Base-by-base conservation (phyloP, 345 rosid species). In the Brassica nigra region DNA sequence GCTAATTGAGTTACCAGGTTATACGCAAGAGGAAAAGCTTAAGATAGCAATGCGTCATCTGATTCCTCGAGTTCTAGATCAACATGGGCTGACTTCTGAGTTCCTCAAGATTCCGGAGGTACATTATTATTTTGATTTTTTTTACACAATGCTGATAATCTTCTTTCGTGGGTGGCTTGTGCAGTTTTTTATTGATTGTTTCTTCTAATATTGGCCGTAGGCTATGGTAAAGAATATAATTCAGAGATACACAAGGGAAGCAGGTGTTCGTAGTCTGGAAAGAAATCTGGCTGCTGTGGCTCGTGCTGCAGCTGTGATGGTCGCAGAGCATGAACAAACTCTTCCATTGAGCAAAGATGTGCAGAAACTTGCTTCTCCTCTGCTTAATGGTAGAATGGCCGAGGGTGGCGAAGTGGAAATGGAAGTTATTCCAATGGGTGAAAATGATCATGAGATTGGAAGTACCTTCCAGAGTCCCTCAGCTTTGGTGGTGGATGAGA, bases 51-150 rank as follows among this genome's bases (percentile, higher is more conserved):
- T 91, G 91, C 89, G 83, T 34, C 93, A 93, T 90, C 84, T 95
- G 81, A 89, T 95, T 85, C 99, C 99, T 78, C 86, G 98, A 81
- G 99, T 95, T 74, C 84, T 95, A 78, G 97, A 90, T 80, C 97
- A 93, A 84, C 98, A 95, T 83, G 99, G 99, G 30, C 80, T 95
- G 87, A 85, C 84, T 70, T 83, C 91, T 12, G 97, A 89, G 59
- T 90, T 88, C 87, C 97, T 95, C 86, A 91, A 89, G 87, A 91
- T 95, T 69, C 97, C 97, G 2, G 99, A 93, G 99, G 99, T 95
- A 87, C 9, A 12, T 27, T 23, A 1, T 54, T 34, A n/a, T 28
- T 55, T 52, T 68, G 18, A 72, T 47, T 3, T 0, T 8, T 73
- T 52, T 36, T 4, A 49, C 68, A 16, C 55, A 30, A 6, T 36